A percentile compares a stretch with the other conserved stretches of the same genome.
phyloP scores from a whole-genome alignment of 257 asterid species.

The Jaltomata sinuosa region DNA sequence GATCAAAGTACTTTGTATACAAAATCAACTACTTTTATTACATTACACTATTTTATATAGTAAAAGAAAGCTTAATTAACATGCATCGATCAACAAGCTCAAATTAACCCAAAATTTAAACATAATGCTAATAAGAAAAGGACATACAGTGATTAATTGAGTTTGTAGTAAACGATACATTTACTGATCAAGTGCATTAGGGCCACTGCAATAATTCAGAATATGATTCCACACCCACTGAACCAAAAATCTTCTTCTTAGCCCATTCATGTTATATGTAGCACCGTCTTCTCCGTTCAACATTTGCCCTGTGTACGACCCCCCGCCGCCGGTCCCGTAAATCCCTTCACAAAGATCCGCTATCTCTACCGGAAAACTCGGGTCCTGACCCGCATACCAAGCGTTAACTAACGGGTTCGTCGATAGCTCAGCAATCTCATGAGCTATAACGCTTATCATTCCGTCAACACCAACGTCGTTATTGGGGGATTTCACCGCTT shows the following conservation, averaged over 20 bases:
- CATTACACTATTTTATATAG: neutral
- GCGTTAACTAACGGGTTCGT: conserved; percentile 77
- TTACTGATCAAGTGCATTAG: conserved; percentile 91
- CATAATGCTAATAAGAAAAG: neutral
- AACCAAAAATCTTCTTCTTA: conserved; percentile 74
- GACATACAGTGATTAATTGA: neutral
- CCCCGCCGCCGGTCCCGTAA: conserved; percentile 83
- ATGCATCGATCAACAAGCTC: neutral
- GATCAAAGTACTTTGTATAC: neutral
- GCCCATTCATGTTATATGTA: conserved; percentile 73
- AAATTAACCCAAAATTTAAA: neutral
- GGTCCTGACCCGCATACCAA: conserved; percentile 90
- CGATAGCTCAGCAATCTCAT: conserved; percentile 76
- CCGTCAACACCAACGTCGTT: conserved; percentile 81
- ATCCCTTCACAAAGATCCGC: conserved; percentile 93
- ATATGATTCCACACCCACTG: conserved; percentile 89
- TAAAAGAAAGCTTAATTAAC: neutral
- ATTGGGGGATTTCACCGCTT: conserved; percentile 58
- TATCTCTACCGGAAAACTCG: conserved; percentile 71
- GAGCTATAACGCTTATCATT: conserved; percentile 83
- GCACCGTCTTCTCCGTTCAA: conserved; percentile 64
- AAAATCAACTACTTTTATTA: neutral
- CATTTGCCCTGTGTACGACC: conserved; percentile 86
- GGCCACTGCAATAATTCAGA: conserved; percentile 79
- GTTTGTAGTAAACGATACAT: conserved; percentile 17